These are phyloP conservation scores for Syncephalastrum sp. DNA, from an alignment of 371 early-diverging fungal species.

Conservation along the genomic window DNA sequence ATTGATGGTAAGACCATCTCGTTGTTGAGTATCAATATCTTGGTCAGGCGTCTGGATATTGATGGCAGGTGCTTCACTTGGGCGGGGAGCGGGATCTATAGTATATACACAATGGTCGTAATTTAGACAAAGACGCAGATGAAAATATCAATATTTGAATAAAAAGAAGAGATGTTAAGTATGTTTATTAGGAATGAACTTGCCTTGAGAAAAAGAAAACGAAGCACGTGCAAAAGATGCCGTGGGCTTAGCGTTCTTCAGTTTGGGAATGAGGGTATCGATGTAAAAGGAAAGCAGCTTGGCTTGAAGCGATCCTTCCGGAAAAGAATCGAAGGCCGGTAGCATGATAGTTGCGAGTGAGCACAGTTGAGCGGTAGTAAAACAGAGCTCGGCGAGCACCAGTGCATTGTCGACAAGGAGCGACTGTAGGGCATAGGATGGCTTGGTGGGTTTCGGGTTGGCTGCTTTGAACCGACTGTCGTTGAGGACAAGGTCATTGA, in stretches of 20 bases:
- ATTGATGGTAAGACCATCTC: slow-evolving; percentile 43
- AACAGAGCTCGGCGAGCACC: slow-evolving; percentile 29
- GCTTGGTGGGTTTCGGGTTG: slow-evolving; percentile 56
- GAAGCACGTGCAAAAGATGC: no score
- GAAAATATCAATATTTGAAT: neutral
- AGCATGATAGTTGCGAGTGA: slow-evolving; percentile 35
- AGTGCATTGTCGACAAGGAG: slow-evolving; percentile 53
- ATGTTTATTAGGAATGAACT: no score
- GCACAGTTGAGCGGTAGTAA: slow-evolving; percentile 31
- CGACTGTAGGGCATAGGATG: slow-evolving; percentile 54
- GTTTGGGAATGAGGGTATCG: slow-evolving; percentile 38
- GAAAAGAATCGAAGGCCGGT: slow-evolving; percentile 46
- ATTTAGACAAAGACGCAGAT: neutral
- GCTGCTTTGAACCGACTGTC: slow-evolving; percentile 55
- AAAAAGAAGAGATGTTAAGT: neutral
- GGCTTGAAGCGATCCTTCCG: slow-evolving; percentile 29
- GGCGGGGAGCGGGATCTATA: neutral
- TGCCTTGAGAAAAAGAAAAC: no score
- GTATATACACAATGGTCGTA: neutral
- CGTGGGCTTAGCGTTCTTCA: slow-evolving; percentile 25
- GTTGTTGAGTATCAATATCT: slow-evolving; percentile 11
- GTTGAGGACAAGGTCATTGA: slow-evolving; percentile 54
- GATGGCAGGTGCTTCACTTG: slow-evolving; percentile 34
- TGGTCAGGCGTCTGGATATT: slow-evolving; percentile 40
- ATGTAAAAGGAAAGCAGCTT: slow-evolving; percentile 36